These are phyloP conservation scores for Moringa oleifera DNA, from an alignment of 345 rosid genomes.

Conservation along the genomic window DNA sequence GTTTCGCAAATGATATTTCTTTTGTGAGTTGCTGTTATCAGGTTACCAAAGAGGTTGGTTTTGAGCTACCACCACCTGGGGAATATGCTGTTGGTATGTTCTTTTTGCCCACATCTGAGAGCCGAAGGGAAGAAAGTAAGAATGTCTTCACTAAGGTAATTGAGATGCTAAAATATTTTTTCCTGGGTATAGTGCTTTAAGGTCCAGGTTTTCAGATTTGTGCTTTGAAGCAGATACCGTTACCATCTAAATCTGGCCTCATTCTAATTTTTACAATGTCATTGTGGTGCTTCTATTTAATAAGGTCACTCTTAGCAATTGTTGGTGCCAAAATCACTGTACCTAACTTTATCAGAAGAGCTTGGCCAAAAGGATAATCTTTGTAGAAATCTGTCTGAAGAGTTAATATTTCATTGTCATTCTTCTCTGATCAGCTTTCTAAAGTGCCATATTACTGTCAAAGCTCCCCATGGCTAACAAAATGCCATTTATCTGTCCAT, in stretches of 20 bases:
- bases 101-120: slow-evolving; percentile 74
- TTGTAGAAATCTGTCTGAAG: too few relatives aligned
- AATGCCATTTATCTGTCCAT: too few relatives aligned
- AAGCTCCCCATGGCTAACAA: neutral
- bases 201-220: neutral
- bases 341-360: too few relatives aligned
- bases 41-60: slow-evolving; percentile 73
- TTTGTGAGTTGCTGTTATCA: slow-evolving; percentile 15
- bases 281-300: too few relatives aligned
- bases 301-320: too few relatives aligned
- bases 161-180: neutral
- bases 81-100: slow-evolving; percentile 95
- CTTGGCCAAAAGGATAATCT: too few relatives aligned
- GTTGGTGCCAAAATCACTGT: too few relatives aligned
- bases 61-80: slow-evolving; percentile 75
- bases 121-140: slow-evolving; percentile 77
- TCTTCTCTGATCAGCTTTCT: too few relatives aligned
- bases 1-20: too few relatives aligned
- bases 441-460: neutral
- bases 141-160: slow-evolving; percentile 80
- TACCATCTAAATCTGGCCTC: too few relatives aligned
- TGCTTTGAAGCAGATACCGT: neutral
- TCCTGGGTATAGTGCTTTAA: neutral
- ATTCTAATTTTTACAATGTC: too few relatives aligned
- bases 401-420: too few relatives aligned